A percentile compares a stretch with the other conserved stretches of the same genome.
phyloP scores from a whole-genome alignment of 768 basidiomycete genomes.

The Roridomyces roridus region DNA sequence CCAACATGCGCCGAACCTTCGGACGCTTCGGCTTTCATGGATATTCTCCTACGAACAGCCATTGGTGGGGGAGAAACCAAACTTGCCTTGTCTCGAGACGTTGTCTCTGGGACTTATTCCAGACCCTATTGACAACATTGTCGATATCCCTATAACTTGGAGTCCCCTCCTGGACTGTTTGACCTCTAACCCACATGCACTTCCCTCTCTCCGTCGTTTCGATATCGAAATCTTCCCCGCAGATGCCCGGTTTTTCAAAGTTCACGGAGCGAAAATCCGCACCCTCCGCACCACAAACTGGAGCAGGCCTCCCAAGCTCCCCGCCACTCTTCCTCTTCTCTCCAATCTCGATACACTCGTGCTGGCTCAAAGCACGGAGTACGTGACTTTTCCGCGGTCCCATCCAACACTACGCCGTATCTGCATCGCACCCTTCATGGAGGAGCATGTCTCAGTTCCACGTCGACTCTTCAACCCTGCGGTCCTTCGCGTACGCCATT shows the following conservation, averaged over 20 bases:
- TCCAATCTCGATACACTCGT: constrained; percentile 50
- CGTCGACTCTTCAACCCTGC: constrained; percentile 42
- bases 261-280: constrained; percentile 49
- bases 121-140: constrained; percentile 20
- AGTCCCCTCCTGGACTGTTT: constrained; percentile 48
- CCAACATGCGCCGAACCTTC: constrained; percentile 37
- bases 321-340: constrained; percentile 43
- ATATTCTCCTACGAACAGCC: constrained; percentile 39
- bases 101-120: constrained; percentile 48
- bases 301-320: constrained; percentile 35
- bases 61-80: constrained; percentile 27
- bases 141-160: constrained; percentile 35
- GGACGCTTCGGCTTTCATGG: constrained; percentile 47
- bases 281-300: constrained; percentile 44
- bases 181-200: constrained; percentile 36
- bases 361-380: constrained; percentile 38
- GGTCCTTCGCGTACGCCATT: constrained; percentile 35
- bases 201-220: constrained; percentile 48
- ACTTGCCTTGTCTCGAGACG: constrained; percentile 45
- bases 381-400: constrained; percentile 35
- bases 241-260: constrained; percentile 39
- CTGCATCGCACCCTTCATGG: constrained; percentile 49
- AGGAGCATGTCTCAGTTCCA: constrained; percentile 43
- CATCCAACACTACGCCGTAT: constrained; percentile 49
- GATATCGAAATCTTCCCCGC: constrained; percentile 50